Evolutionary conservation across 345 rosid species (phyloP).

Genomic region (Schrenkiella parvula): DNA sequence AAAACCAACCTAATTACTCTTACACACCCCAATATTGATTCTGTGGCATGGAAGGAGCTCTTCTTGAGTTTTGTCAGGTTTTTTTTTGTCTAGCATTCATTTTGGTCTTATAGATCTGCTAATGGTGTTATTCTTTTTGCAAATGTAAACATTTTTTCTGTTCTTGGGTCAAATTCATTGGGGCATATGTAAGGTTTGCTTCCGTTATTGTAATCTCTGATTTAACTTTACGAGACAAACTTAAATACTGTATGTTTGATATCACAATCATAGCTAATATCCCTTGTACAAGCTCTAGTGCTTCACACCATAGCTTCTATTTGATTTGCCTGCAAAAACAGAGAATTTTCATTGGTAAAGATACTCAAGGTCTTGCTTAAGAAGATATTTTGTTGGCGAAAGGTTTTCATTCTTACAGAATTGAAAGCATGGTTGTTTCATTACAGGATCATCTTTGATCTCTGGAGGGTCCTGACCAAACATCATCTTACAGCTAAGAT

Average conservation of each 20-base stretch:
- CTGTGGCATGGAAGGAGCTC: not conserved
- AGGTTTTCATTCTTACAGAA: constrained; percentile 50
- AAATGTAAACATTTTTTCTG: not conserved
- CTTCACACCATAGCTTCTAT: constrained; percentile 45
- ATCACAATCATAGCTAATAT: not conserved
- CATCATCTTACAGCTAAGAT: constrained; percentile 92
- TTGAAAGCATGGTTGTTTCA: constrained; percentile 78
- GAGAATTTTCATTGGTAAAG: not conserved
- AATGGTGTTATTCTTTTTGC: constrained; percentile 1
- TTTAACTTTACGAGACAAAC: not conserved
- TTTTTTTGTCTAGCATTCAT: not conserved
- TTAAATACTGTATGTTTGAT: constrained; percentile 1
- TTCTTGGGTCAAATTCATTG: not conserved
- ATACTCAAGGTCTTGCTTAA: not conserved
- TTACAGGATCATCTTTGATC: constrained; percentile 65
- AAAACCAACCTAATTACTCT: constrained; percentile 21
- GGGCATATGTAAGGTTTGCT: constrained; percentile 15
- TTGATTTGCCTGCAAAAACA: constrained; percentile 61
- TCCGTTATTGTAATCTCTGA: constrained; percentile 12
- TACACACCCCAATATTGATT: constrained; percentile 24
- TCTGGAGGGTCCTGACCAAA: constrained; percentile 83
- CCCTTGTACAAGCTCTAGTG: constrained; percentile 34
- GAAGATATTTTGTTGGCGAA: not conserved
- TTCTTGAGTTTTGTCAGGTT: constrained; percentile 5
- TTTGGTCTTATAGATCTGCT: constrained; percentile 14